Percentiles rank a stretch among this genome's conserved stretches.
These are phyloP conservation scores for Solioccasus polychromus DNA, from an alignment of 768 basidiomycete genomes.

Conservation along the genomic window DNA sequence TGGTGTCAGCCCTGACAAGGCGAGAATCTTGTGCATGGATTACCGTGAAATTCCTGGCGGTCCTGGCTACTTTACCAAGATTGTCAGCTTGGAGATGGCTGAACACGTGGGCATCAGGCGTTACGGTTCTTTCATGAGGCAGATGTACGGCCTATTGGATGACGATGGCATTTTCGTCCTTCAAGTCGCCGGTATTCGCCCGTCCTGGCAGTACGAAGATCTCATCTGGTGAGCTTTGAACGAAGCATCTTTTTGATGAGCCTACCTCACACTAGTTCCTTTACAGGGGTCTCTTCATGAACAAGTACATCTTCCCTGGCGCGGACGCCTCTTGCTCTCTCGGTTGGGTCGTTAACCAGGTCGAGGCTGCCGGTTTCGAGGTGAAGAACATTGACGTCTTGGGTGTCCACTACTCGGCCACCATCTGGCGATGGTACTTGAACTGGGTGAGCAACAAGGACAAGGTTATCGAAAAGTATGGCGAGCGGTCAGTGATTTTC, in stretches of 20 bases:
- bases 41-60: slow-evolving; percentile 86
- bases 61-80: slow-evolving; percentile 81
- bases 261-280: background rate
- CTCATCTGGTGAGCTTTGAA: slow-evolving; percentile 70
- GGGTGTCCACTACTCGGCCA: slow-evolving; percentile 96
- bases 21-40: slow-evolving; percentile 90
- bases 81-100: slow-evolving; percentile 96
- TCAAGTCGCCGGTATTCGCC: slow-evolving; percentile 96
- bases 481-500: slow-evolving; percentile 55
- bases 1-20: slow-evolving; percentile 66
- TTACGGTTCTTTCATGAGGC: slow-evolving; percentile 83
- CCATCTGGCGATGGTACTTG: slow-evolving; percentile 89
- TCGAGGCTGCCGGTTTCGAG: slow-evolving; percentile 92
- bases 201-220: slow-evolving; percentile 98
- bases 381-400: slow-evolving; percentile 96
- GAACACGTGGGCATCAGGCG: slow-evolving; percentile 98
- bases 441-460: slow-evolving; percentile 97
- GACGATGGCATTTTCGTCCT: slow-evolving; percentile 94
- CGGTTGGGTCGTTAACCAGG: slow-evolving; percentile 87
- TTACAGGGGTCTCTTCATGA: slow-evolving; percentile 90
- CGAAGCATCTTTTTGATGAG: too few species aligned
- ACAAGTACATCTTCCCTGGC: slow-evolving; percentile 98
- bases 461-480: slow-evolving; percentile 84
- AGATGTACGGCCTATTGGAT: slow-evolving; percentile 90
- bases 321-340: slow-evolving; percentile 96